Evolutionary conservation across 1,139 yeast species (phyloP), one percentile per base, ranked within the genome.

Genomic region (Kodamaea alishanica): DNA sequence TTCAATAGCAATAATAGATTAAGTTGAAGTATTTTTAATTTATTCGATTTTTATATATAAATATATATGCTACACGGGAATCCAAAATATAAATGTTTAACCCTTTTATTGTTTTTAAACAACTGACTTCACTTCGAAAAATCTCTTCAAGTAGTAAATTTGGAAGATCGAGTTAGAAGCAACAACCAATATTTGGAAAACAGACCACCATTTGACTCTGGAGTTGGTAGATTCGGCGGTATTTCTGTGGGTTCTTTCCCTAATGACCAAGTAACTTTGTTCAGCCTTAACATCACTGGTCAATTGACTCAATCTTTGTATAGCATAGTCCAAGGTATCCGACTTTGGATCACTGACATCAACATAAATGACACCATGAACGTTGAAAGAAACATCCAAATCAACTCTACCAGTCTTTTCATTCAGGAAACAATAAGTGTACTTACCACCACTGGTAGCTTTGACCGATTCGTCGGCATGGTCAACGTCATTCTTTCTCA

Each of bases 171-270:
- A 86, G 72, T 89, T 92, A 47, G 77, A 79, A 31, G 84, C 84
- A 36, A 92, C 97, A 45, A 92, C 90, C 41, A 83, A 55, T 48
- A 92, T 73, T 68, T 92, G 98, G 75, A 90, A 85, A 29, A 87
- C 75, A 24, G 96, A 86, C 98, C 98, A 92, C 89, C 95, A 92
- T 67, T 92, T 92, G 54, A 92, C 97, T 59, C 98, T 81, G 41
- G 95, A 84, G 65, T 92, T 92, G 38, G 98, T 92, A 24, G 95
- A 84, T 67, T 92, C 98, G 6, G 98, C 97, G 11, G 98, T 92
- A 68, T 92, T 92, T 76, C 98, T 85, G 66, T 92, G 98, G 26
- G 95, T 86, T 68, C 97, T 83, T 67, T 92, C 98, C 67, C 98
- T 83, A 46, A 92, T 89, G 35, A 89, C 95, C 56, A 92, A 83